These are phyloP conservation scores for Ilex asprella DNA, from an alignment of 257 asterid genomes.

Conservation along the genomic window DNA sequence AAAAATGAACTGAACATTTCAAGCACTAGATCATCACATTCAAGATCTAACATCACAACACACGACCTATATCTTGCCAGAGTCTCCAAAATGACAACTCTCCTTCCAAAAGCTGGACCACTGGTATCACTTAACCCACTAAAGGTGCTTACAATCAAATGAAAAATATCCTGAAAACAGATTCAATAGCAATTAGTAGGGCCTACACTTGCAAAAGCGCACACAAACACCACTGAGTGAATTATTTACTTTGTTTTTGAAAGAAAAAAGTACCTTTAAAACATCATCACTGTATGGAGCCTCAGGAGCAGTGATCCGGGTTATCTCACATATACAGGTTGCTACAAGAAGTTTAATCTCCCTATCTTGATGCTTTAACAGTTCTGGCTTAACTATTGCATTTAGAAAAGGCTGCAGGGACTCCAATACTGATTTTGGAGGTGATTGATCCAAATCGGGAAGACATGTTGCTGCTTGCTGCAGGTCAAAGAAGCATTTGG, in stretches of 20 bases:
- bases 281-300: constrained; percentile 85
- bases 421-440: constrained; percentile 64
- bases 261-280: constrained; percentile 57
- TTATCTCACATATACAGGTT: constrained; percentile 91
- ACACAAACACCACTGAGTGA: constrained; percentile 6
- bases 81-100: constrained; percentile 89
- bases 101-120: constrained; percentile 79
- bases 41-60: constrained; percentile 98
- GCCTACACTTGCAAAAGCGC: constrained; percentile 8
- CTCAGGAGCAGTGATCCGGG: constrained; percentile 96
- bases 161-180: constrained; percentile 71
- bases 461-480: constrained; percentile 90
- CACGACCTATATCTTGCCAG: constrained; percentile 93
- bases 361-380: constrained; percentile 86
- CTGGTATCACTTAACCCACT: constrained; percentile 72
- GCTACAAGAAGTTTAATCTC: constrained; percentile 92
- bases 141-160: constrained; percentile 84
- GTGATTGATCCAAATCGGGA: constrained; percentile 86
- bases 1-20: constrained; percentile 85
- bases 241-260: constrained; percentile 4
- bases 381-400: constrained; percentile 77
- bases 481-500: constrained; percentile 22
- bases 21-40: constrained; percentile 82
- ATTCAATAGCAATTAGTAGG: constrained; percentile 23
- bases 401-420: constrained; percentile 75